Evolutionary conservation across 208 protist genomes (phyloP), one percentile per base, ranked within the genome.

Genomic region (Vickermania spadyakhi): DNA sequence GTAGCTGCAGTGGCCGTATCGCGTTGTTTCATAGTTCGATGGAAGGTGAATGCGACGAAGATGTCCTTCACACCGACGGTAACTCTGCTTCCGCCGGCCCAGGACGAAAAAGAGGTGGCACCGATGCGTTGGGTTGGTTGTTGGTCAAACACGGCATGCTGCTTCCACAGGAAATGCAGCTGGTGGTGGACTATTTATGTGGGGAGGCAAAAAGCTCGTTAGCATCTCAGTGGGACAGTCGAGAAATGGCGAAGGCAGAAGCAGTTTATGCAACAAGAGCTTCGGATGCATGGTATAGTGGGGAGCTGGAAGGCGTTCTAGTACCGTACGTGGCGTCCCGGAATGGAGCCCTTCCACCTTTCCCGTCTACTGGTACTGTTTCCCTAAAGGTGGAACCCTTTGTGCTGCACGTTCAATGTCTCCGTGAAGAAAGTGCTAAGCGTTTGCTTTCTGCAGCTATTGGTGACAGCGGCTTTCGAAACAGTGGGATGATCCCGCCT

Each of bases 1-100:
- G 87, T 72, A 94, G 87, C 59, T 94, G 87, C 72, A 88, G 84
- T 53, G 87, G 87, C 29, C 87, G 87, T 42, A 94, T 94, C 31
- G 79, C 87, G 7, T 81, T 94, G 50, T 94, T 94, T 56, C 87
- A 94, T 58, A 75, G 69, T 62, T 67, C 76, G 28, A 13, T 23
- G 25, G 41, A 7, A 31, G 53, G 28, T 41, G 41, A 7, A 28
- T 26, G 3, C 22, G 68, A 63, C 23, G 27, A 56, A 21, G 3
- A 29, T 41, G 11, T 31, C 59, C 23, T 56, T 27, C 22, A 25
- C 61, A 23, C 29, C 41, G 29, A 56, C 30, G 53, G 45, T 56
- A 22, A 49, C 49, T 18, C n/a, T 26, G 49, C 45, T 25, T n/a
- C n/a, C n/a, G 54, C 36, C 25, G 63, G n/a, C 11, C 18, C 28